These are phyloP conservation scores for Cymbidium sinense DNA, from an alignment of 106 monocot species.

Conservation along the genomic window DNA sequence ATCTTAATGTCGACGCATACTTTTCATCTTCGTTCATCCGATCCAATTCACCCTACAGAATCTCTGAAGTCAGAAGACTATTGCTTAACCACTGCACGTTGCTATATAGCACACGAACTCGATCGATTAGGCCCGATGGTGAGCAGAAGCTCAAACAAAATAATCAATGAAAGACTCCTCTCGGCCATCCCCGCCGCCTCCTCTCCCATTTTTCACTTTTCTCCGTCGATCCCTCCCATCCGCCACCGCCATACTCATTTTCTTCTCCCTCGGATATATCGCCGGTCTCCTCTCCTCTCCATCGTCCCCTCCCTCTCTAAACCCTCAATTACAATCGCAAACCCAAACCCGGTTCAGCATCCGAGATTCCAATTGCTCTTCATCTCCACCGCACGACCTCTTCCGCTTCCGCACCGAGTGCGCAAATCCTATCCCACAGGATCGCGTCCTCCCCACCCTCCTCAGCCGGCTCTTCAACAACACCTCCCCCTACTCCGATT, in stretches of 20 bases:
- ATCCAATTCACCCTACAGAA: background rate
- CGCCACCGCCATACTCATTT: background rate
- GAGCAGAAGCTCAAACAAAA: no score
- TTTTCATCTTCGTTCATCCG: background rate
- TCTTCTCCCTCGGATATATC: slow-evolving; percentile 9
- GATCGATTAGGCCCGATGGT: no score
- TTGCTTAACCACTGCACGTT: background rate
- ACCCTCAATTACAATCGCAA: background rate
- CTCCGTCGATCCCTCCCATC: background rate
- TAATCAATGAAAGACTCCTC: background rate
- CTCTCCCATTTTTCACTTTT: background rate
- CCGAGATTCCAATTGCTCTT: background rate
- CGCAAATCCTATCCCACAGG: background rate
- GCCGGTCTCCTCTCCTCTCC: background rate
- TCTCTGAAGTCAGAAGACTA: background rate
- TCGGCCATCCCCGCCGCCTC: background rate
- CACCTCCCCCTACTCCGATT: slow-evolving; percentile 9
- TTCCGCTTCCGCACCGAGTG: slow-evolving; percentile 9
- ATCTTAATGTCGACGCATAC: background rate
- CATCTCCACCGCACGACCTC: background rate
- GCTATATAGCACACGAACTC: no score
- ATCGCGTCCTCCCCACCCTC: background rate
- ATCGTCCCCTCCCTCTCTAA: background rate
- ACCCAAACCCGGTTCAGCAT: no score
- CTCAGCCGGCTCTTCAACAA: slow-evolving; percentile 7